phyloP scores from a whole-genome alignment of 768 basidiomycete species.

The Podaxis sp. region DNA sequence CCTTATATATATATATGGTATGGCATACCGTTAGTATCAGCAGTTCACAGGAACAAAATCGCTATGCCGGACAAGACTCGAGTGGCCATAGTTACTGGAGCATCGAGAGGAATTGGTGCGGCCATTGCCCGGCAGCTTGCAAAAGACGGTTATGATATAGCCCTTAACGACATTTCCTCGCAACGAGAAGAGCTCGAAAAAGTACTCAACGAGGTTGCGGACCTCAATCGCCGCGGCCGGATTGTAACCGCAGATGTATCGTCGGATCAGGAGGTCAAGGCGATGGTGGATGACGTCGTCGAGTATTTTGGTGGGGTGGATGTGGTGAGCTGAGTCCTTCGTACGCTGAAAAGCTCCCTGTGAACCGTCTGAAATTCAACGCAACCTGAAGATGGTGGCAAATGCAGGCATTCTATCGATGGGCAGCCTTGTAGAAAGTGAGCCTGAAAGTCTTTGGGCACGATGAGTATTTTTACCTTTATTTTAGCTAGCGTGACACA shows the following conservation, averaged over 20 bases:
- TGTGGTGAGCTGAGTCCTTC: conserved; percentile 17
- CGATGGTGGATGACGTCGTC: conserved; percentile 18
- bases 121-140: conserved; percentile 45
- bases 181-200: conserved; percentile 15
- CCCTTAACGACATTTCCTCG: conserved; percentile 34
- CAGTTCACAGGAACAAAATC: neutral
- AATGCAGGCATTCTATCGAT: conserved; percentile 1
- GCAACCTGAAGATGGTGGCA: conserved; percentile 5
- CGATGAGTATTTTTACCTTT: neutral
- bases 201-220: conserved; percentile 14
- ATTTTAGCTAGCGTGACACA: neutral
- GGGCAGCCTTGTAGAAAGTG: neutral
- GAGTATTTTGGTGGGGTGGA: conserved; percentile 21
- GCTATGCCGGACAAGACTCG: neutral
- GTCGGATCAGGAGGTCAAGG: conserved; percentile 20
- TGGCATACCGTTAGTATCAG: neutral
- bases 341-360: neutral
- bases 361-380: neutral
- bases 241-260: conserved; percentile 19
- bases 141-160: conserved; percentile 41
- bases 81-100: conserved; percentile 46
- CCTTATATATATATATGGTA: neutral
- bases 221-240: conserved; percentile 10
- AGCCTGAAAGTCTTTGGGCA: neutral
- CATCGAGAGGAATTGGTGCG: conserved; percentile 45